A percentile compares a stretch with the other conserved stretches of the same genome.
Conservation (phyloP, 345 rosid genomes). For the Heritiera fomes region DNA sequence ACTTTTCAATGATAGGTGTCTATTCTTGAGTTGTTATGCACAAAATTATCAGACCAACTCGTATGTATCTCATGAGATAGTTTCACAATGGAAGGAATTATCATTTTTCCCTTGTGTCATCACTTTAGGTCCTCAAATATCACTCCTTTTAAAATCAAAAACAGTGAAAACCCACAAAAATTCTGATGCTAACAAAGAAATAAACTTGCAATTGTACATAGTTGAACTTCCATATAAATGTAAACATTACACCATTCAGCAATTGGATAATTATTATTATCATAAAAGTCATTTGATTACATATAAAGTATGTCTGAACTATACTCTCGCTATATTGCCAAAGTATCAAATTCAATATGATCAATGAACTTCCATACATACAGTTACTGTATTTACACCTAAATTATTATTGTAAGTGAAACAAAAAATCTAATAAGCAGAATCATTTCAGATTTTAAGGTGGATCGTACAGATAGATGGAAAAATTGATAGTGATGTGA, state of each 20-base stretch:
- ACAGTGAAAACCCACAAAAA: not conserved
- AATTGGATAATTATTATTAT: not conserved
- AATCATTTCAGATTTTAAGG: too few relatives aligned
- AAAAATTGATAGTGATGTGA: too few relatives aligned
- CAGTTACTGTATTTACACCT: not conserved
- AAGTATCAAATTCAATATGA: not conserved
- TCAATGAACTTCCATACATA: not conserved
- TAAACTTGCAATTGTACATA: not conserved
- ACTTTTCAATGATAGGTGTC: not conserved
- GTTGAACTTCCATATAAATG: not conserved
- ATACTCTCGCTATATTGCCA: not conserved
- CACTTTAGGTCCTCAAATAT: not conserved
- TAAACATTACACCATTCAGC: not conserved
- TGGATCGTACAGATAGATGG: too few relatives aligned
- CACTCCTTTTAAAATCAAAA: not conserved
- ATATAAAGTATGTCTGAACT: not conserved
- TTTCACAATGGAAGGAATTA: too few relatives aligned
- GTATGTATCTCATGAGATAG: too few relatives aligned
- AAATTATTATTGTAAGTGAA: not conserved
- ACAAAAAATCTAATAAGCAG: not conserved
- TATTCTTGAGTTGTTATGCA: not conserved
- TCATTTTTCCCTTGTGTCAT: not conserved
- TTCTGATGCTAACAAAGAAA: not conserved
- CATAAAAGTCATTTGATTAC: not conserved
- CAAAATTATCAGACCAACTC: not conserved